Evolutionary conservation across 176 grass and related monocot species (phyloP).

Genomic region (Luzula sylvatica): DNA sequence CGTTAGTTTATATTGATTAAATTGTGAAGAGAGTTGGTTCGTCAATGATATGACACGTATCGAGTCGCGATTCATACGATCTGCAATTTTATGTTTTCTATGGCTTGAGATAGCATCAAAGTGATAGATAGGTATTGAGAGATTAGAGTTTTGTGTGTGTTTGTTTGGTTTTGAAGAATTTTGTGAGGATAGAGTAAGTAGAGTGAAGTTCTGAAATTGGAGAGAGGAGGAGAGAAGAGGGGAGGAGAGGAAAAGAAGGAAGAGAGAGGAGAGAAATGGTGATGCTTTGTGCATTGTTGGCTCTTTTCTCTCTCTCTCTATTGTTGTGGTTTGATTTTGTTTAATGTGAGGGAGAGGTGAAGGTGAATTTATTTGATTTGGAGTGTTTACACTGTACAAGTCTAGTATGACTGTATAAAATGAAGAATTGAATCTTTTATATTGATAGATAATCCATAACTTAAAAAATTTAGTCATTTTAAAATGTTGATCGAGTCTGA

Average conservation of each 20-base stretch:
- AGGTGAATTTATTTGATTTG: conserved; percentile 34
- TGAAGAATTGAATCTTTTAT: too few species aligned
- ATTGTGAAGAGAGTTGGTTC: conserved; percentile 16
- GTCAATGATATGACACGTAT: conserved; percentile 25
- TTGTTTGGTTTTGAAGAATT: not conserved
- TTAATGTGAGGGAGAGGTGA: not conserved
- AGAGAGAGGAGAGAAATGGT: conserved; percentile 17
- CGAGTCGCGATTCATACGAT: conserved; percentile 28
- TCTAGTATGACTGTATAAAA: too few species aligned
- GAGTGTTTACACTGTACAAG: conserved; percentile 9
- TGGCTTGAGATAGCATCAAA: conserved; percentile 30
- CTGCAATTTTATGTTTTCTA: conserved; percentile 20
- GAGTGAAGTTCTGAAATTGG: conserved; percentile 30
- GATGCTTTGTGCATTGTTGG: conserved; percentile 10
- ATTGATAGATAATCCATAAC: not conserved
- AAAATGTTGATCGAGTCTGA: too few species aligned
- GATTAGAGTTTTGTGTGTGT: not conserved
- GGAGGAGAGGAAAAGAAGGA: conserved; percentile 20
- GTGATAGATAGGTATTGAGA: conserved; percentile 45
- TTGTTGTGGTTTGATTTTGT: not conserved
- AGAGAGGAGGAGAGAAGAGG: conserved; percentile 5
- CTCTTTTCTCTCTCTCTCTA: not conserved
- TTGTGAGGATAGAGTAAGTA: conserved; percentile 22
- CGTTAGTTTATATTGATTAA: conserved; percentile 10
- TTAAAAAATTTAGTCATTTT: not conserved